These are phyloP conservation scores for Nigrograna mackinnonii DNA, from an alignment of 2,329 filamentous ascomycete genomes.

Conservation along the genomic window DNA sequence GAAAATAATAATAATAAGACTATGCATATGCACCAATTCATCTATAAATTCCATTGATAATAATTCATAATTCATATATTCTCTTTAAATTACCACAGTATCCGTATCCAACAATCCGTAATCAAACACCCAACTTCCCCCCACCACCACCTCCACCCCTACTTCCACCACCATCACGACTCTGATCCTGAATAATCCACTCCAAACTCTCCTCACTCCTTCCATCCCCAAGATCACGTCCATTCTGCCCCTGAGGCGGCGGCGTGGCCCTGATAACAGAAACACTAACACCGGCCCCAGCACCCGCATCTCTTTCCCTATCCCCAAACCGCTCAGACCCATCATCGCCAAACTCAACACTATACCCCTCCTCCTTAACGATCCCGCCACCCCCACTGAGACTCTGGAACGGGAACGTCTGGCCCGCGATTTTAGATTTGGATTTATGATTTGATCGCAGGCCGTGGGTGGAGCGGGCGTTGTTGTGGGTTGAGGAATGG, in stretches of 20 bases:
- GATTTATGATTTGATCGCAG: constrained; percentile 2
- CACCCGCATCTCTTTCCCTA: too few relatives aligned
- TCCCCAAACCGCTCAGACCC: too few relatives aligned
- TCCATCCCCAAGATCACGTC: not conserved
- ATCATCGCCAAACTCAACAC: constrained; percentile 7
- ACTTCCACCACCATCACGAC: not conserved
- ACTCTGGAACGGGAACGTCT: constrained; percentile 9
- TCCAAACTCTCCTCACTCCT: not conserved
- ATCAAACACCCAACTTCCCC: not conserved
- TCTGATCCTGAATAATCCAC: not conserved
- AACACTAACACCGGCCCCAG: too few relatives aligned
- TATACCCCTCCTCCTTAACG: constrained; percentile 6
- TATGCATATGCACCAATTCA: too few relatives aligned
- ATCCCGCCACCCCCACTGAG: constrained; percentile 12
- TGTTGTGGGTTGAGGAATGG: constrained; percentile 3
- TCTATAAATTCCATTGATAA: too few relatives aligned
- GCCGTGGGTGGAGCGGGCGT: too few relatives aligned
- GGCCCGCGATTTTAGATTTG: constrained; percentile 1
- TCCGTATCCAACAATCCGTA: too few relatives aligned
- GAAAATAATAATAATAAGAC: too few relatives aligned
- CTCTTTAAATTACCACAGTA: too few relatives aligned
- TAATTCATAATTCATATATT: too few relatives aligned
- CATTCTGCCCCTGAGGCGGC: too few relatives aligned
- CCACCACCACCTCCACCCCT: not conserved
- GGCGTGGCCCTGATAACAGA: not conserved